Conservation (phyloP, 1,284 basidiomycete species). For the Malassezia furfur region DNA sequence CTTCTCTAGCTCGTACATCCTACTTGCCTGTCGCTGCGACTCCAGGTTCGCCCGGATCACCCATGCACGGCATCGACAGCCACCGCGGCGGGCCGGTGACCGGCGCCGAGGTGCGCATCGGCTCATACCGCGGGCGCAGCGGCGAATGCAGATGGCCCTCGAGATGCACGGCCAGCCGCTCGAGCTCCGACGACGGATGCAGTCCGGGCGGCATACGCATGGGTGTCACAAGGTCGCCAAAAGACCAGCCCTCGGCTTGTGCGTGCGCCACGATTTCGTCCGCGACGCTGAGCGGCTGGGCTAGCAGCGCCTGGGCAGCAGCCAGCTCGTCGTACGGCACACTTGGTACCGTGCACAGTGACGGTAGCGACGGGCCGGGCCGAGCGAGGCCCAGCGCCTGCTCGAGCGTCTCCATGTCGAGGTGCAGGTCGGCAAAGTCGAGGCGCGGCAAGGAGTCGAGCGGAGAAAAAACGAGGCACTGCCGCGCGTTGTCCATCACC, state of each 20-base stretch:
- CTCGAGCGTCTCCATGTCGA: slow-evolving; percentile 4
- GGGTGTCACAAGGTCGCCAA: not conserved
- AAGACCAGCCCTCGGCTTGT: not conserved
- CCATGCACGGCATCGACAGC: not conserved
- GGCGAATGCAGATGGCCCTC: not conserved
- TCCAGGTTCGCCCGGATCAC: too few relatives aligned
- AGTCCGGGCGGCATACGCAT: not conserved
- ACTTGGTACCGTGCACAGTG: not conserved
- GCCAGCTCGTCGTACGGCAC: not conserved
- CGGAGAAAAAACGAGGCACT: slow-evolving; percentile 15
- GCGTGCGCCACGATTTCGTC: not conserved
- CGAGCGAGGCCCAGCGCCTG: not conserved
- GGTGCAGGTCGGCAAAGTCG: slow-evolving; percentile 15
- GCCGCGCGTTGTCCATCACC: slow-evolving; percentile 8
- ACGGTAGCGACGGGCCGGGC: not conserved
- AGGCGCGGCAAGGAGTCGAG: slow-evolving; percentile 16
- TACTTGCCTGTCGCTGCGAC: too few relatives aligned
- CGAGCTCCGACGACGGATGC: not conserved
- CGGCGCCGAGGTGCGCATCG: not conserved
- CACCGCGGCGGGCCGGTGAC: not conserved
- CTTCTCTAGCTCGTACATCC: too few relatives aligned
- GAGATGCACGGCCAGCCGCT: not conserved
- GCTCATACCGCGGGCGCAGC: not conserved
- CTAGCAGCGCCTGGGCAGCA: not conserved
- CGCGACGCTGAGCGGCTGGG: not conserved